Percentiles rank a stretch among this genome's conserved stretches.
These are phyloP conservation scores for Plectosphaerella sp. DNA, from an alignment of 2,329 filamentous ascomycete genomes.

Conservation along the genomic window DNA sequence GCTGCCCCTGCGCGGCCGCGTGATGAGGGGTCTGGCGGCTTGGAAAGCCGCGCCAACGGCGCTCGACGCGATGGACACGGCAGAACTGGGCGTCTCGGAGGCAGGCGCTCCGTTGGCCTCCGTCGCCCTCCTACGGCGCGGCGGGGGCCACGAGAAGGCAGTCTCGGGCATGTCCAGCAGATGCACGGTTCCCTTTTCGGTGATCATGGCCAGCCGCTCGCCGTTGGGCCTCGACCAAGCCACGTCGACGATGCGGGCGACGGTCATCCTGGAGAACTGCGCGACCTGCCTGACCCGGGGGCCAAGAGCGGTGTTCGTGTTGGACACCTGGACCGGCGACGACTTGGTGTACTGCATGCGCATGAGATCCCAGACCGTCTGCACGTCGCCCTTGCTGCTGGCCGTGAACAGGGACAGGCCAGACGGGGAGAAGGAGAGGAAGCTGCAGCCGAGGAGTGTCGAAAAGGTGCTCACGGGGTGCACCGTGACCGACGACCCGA, in stretches of 20 bases:
- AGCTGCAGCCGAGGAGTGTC: conserved; percentile 71
- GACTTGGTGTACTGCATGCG: conserved; percentile 59
- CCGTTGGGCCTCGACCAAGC: conserved; percentile 80
- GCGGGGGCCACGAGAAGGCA: conserved; percentile 84
- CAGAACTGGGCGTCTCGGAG: conserved; percentile 45
- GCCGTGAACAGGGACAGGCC: conserved; percentile 73
- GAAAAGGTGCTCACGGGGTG: conserved; percentile 69
- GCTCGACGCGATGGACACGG: conserved; percentile 66
- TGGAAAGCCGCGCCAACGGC: conserved; percentile 67
- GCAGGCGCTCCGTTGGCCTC: conserved; percentile 41
- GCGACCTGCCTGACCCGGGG: conserved; percentile 76
- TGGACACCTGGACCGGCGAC: conserved; percentile 51
- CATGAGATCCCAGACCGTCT: conserved; percentile 78
- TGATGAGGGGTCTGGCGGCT: conserved; percentile 58
- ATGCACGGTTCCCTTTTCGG: conserved; percentile 92
- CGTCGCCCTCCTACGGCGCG: conserved; percentile 44
- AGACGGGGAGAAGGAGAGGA: conserved; percentile 71
- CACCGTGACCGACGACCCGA: conserved; percentile 47
- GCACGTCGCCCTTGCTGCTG: conserved; percentile 78
- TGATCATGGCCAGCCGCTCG: conserved; percentile 82
- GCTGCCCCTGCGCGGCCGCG: conserved; percentile 49
- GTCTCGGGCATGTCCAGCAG: conserved; percentile 80
- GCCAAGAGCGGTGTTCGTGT: conserved; percentile 36
- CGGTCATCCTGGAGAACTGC: conserved; percentile 85
- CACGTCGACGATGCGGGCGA: conserved; percentile 85